Evolutionary conservation across 371 early-diverging fungal species (phyloP), one percentile per base, ranked within the genome.

Genomic region (Ordospora colligata): DNA sequence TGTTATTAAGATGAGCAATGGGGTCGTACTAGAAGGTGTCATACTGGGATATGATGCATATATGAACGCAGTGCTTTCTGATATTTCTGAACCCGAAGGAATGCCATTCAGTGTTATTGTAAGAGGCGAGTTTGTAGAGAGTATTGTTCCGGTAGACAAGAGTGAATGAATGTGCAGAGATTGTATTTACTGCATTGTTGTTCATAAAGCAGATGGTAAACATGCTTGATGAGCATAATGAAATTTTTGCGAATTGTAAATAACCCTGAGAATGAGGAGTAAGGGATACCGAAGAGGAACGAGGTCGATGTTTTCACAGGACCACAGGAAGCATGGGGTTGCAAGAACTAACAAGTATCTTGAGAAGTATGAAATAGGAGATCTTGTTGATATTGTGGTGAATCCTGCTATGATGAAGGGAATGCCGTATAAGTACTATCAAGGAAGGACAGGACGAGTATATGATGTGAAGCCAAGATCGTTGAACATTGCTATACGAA

Each of bases 341-440:
- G 90, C 94, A 86, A 88, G 88, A 83, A 88, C 94, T 81, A 91
- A 94, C 77, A 96, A 94, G 85, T 94, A 94, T 89, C 87, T 95
- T 79, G 91, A 90, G 88, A 90, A 87, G 84, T 97, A 93, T 91
- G 92, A 92, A 88, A 91, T 94, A 80, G 96, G 96, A 62, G 96
- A 96, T 86, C 92, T 93, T 78, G 97, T 96, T 74, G 96, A 96
- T 87, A 91, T 95, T 87, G 92, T 91, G 88, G 93, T 91, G 79
- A 91, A 93, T 87, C 90, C 89, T 76, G 92, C 96, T 78, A 87
- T 96, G 84, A 96, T 97, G 87, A 95, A 95, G 91, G 97, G 99
- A 87, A 94, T 98, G 95, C 99, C 99, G 83, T 96, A 97, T 93
- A 96, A 95, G 89, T 95, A 90, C 91, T 98, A 95, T 90, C 96